Evolutionary conservation across 345 rosid genomes (phyloP).

Genomic region (Citrus sp.): DNA sequence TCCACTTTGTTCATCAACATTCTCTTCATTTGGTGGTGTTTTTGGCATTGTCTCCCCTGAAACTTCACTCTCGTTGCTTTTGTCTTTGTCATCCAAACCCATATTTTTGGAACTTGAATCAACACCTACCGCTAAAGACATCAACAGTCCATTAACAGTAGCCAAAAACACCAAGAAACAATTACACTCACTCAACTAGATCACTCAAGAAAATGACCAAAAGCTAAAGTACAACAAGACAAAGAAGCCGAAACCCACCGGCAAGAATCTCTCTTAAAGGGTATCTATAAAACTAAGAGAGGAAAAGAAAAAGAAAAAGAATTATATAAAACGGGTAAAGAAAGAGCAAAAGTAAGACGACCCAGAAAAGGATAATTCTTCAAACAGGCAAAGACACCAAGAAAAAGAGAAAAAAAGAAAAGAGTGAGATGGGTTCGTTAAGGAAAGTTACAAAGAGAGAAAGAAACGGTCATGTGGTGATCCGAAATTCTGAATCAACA

Average conservation of each 20-base stretch:
- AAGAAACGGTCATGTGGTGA: conserved; percentile 75
- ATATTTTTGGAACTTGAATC: conserved; percentile 32
- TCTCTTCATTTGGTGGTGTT: conserved; percentile 22
- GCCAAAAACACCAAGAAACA: neutral
- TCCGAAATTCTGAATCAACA: conserved; percentile 38
- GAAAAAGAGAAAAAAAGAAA: conserved; percentile 24
- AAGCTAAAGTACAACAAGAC: neutral
- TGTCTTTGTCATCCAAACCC: conserved; percentile 44
- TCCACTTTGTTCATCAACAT: conserved; percentile 19
- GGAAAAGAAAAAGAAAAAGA: neutral
- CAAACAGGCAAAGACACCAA: conserved; percentile 24
- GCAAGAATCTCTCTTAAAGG: conserved; percentile 1
- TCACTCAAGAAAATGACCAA: neutral
- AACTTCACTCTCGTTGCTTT: conserved; percentile 21
- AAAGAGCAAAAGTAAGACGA: conserved; percentile 13
- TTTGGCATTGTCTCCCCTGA: conserved; percentile 20
- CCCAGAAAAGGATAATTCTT: conserved; percentile 24
- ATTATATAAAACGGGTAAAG: conserved; percentile 6
- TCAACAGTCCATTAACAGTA: conserved; percentile 33
- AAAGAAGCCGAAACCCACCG: conserved; percentile 8
- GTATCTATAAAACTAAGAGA: neutral
- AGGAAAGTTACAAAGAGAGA: conserved; percentile 34
- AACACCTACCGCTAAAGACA: conserved; percentile 38
- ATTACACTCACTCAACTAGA: neutral
- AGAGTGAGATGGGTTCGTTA: conserved; percentile 11